Percentiles rank a stretch among this genome's conserved stretches.
These are phyloP conservation scores for Penicillium sp. DNA, from an alignment of 2,329 filamentous ascomycete species.

Conservation along the genomic window DNA sequence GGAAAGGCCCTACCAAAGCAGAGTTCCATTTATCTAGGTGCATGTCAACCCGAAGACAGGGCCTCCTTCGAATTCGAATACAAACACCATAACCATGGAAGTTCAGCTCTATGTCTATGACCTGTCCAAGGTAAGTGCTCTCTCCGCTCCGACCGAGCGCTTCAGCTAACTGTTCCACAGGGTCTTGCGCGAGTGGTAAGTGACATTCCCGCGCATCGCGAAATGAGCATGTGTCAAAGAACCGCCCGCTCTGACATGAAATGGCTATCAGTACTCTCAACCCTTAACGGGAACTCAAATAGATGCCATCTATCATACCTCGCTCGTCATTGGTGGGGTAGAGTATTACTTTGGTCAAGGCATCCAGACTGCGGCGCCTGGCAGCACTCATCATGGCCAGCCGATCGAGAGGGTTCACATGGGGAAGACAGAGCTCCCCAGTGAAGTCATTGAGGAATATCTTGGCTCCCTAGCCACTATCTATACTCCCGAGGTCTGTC, in stretches of 20 bases:
- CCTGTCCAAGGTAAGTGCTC: constrained; percentile 62
- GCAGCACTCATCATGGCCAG: constrained; percentile 82
- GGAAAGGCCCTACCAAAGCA: too few species aligned
- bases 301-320: constrained; percentile 94
- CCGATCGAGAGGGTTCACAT: constrained; percentile 78
- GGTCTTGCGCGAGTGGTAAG: constrained; percentile 61
- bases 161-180: constrained; percentile 43
- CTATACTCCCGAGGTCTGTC: constrained; percentile 75
- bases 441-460: constrained; percentile 85
- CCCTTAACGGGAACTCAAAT: constrained; percentile 72
- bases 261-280: constrained; percentile 56
- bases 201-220: constrained; percentile 5
- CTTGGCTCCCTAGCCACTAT: constrained; percentile 80
- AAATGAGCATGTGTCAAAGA: neutral
- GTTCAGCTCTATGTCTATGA: constrained; percentile 81
- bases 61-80: neutral
- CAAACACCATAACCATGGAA: constrained; percentile 61
- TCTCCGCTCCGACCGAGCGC: constrained; percentile 1
- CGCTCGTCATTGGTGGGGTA: constrained; percentile 79
- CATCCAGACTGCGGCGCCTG: constrained; percentile 80
- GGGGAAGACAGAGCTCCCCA: constrained; percentile 77
- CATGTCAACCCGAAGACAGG: constrained; percentile 16
- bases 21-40: too few species aligned
- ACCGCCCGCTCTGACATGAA: constrained; percentile 10
- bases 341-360: constrained; percentile 93